These are phyloP conservation scores for Fistulifera pelliculosa DNA, from an alignment of 108 stramenopile genomes.

Conservation along the genomic window DNA sequence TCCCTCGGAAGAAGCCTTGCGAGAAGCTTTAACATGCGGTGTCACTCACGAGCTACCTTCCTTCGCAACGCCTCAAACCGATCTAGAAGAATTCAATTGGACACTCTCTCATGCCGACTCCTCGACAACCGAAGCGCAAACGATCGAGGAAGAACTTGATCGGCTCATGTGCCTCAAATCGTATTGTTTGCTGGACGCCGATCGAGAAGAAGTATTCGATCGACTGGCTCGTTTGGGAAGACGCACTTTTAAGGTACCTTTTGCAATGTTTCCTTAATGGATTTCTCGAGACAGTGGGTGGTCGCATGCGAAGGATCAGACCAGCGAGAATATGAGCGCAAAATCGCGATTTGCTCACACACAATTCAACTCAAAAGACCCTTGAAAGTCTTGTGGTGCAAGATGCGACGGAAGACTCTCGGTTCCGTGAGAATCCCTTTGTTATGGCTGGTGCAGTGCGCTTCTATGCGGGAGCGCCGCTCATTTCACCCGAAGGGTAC, in stretches of 20 bases:
- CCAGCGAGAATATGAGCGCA: background rate
- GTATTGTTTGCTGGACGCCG: slow-evolving; percentile 56
- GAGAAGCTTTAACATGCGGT: slow-evolving; percentile 13
- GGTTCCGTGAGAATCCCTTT: slow-evolving; percentile 51
- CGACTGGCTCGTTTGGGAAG: slow-evolving; percentile 24
- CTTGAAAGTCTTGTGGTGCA: slow-evolving; percentile 3
- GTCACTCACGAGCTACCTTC: too few species aligned
- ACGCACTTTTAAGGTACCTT: slow-evolving; percentile 66
- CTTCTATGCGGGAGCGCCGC: slow-evolving; percentile 76
- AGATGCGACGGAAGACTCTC: slow-evolving; percentile 52
- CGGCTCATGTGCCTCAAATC: slow-evolving; percentile 48
- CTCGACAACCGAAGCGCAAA: slow-evolving; percentile 19
- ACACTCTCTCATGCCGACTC: slow-evolving; percentile 17
- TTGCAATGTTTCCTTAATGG: slow-evolving; percentile 45
- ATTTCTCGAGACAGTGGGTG: slow-evolving; percentile 2
- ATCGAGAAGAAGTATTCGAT: slow-evolving; percentile 49
- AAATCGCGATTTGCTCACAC: background rate
- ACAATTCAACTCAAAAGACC: background rate
- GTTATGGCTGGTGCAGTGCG: slow-evolving; percentile 66
- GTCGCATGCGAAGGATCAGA: background rate
- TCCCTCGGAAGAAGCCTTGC: slow-evolving; percentile 20
- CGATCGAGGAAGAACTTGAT: slow-evolving; percentile 44
- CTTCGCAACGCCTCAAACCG: too few species aligned
- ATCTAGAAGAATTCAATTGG: slow-evolving; percentile 19
- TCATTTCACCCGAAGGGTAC: slow-evolving; percentile 57